Conservation (phyloP, 2,329 filamentous ascomycete genomes). For the Penicillium sp. region DNA sequence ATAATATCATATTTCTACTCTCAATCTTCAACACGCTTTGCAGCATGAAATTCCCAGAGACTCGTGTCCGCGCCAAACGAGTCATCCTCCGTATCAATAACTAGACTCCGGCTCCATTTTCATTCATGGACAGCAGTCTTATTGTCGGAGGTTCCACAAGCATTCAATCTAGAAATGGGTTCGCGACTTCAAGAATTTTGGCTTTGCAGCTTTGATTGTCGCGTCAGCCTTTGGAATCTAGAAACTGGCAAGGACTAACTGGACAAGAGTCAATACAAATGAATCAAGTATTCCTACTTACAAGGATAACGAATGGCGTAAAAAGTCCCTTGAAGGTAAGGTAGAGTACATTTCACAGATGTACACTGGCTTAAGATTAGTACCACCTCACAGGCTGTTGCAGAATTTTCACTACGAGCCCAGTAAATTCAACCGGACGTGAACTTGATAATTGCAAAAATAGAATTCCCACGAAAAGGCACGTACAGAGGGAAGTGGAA, state of each 20-base stretch:
- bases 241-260: not conserved
- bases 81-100: constrained; percentile 1
- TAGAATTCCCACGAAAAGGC: no score
- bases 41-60: constrained; percentile 1
- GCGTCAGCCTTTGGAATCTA: constrained; percentile 18
- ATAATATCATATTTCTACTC: not conserved
- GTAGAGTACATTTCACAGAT: no score
- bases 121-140: not conserved
- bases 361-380: no score
- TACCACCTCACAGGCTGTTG: no score
- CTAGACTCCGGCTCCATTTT: not conserved
- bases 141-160: not conserved
- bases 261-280: no score
- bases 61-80: constrained; percentile 15
- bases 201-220: constrained; percentile 7
- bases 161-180: not conserved
- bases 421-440: no score
- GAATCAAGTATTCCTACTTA: no score
- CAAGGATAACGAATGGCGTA: no score
- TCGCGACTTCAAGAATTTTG: not conserved
- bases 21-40: not conserved
- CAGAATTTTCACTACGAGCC: no score
- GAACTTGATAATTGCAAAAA: no score
- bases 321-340: no score
- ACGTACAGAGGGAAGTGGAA: not conserved